A percentile compares a stretch with the other conserved stretches of the same genome.
Conservation (phyloP, 2,329 filamentous ascomycete species). For the Sporothrix euskadiensis region DNA sequence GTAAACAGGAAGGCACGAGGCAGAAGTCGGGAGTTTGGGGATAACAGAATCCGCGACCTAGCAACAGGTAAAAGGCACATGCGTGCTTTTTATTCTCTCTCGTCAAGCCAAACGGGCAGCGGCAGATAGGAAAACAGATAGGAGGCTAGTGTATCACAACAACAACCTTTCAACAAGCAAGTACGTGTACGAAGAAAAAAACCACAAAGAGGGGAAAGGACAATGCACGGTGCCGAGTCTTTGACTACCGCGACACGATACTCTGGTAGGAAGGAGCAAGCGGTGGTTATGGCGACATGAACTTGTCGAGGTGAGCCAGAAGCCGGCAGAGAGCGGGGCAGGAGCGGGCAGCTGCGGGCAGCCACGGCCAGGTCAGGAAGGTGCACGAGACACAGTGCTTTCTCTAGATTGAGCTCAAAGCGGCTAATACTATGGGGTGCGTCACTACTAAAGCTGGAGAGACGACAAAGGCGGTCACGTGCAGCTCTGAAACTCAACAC, state of each 20-base stretch:
- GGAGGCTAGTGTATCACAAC: neutral
- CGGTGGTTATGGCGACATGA: neutral
- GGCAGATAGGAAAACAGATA: neutral
- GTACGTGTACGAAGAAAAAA: neutral
- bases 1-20: slow-evolving; percentile 18
- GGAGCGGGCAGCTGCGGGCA: slow-evolving; percentile 15
- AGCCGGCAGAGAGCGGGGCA: slow-evolving; percentile 16
- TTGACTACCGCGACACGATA: slow-evolving; percentile 3
- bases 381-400: slow-evolving; percentile 18
- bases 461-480: neutral
- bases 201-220: neutral
- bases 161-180: neutral
- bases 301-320: neutral
- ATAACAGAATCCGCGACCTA: slow-evolving; percentile 20
- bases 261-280: slow-evolving; percentile 14
- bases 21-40: slow-evolving; percentile 13
- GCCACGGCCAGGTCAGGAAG: slow-evolving; percentile 14
- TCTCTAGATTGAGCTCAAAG: neutral
- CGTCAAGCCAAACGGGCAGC: neutral
- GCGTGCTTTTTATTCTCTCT: neutral
- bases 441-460: neutral
- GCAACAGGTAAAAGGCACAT: slow-evolving; percentile 23
- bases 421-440: slow-evolving; percentile 10
- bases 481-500: neutral
- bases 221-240: slow-evolving; percentile 8